These are phyloP conservation scores for Scedosporium dehoogii DNA, from an alignment of 2,329 filamentous ascomycete species.

Conservation along the genomic window DNA sequence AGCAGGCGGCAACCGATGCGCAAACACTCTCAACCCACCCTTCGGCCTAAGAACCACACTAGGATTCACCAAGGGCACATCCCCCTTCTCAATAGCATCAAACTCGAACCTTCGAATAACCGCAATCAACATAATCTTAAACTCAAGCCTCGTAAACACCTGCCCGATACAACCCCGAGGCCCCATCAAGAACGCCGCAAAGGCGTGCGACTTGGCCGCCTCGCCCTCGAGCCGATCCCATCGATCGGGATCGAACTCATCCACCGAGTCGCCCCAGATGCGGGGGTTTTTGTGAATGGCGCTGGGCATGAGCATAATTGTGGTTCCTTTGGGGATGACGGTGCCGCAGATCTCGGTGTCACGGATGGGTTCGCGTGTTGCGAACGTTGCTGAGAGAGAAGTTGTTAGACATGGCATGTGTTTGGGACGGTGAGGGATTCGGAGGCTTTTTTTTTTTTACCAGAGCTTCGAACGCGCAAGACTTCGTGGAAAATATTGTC, in stretches of 20 bases:
- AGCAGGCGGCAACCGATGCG: background rate
- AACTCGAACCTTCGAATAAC: conserved; percentile 22
- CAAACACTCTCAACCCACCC: conserved; percentile 5
- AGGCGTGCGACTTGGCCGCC: conserved; percentile 19
- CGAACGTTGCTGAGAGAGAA: conserved; percentile 17
- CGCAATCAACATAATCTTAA: conserved; percentile 25
- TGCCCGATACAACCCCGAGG: conserved; percentile 28
- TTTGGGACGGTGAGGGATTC: background rate
- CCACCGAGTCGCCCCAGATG: conserved; percentile 26
- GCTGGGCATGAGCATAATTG: conserved; percentile 23
- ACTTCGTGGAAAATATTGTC: conserved; percentile 34
- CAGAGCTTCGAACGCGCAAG: conserved; percentile 28
- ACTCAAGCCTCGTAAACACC: conserved; percentile 24
- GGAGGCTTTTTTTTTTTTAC: conserved; percentile 9
- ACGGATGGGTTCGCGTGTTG: conserved; percentile 18
- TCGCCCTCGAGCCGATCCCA: conserved; percentile 21
- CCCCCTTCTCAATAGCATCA: conserved; percentile 11
- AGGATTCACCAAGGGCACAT: conserved; percentile 18
- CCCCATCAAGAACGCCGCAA: conserved; percentile 26
- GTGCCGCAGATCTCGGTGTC: conserved; percentile 23
- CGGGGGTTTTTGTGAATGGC: conserved; percentile 23
- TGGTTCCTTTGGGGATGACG: conserved; percentile 24
- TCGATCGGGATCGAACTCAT: conserved; percentile 25
- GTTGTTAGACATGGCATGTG: background rate
- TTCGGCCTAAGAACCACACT: conserved; percentile 4